Base-by-base conservation (phyloP, 2,329 filamentous ascomycete species). In the Cercospora berteroae region DNA sequence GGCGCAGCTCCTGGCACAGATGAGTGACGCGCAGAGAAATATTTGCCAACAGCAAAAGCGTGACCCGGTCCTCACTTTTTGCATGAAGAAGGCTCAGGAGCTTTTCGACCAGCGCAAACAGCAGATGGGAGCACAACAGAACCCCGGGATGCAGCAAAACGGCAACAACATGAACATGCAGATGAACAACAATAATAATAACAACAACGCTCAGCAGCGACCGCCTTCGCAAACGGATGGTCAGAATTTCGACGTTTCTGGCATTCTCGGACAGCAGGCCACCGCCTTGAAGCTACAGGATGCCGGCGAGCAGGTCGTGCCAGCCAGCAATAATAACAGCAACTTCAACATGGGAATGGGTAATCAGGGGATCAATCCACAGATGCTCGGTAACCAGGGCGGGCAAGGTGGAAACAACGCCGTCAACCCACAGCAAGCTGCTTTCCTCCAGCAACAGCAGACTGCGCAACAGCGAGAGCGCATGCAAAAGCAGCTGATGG, bases 281-380 rank as follows among this genome's bases (percentile, higher is more conserved):
- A 87, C 87, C 70, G 87, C 86, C n/a, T 77, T 88, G 70, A 85
- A 86, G 62, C 84, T 84, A 16, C 85, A 87, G 72, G 85, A 88
- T 76, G 84, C 84, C 59, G 87, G 87, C 8, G 85, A 88, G 69
- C 79, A 85, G 50, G 87, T 89, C n/a, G 87, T 89, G 3, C 87
- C 87, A 9, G 87, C 86, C 6, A 89, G 86, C 76, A 86, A 85
- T 72, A 85, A 85, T 63, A 81, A 82, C 68, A 70, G 69, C 60
- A 61, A 57, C 20, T 65, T 66, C 65, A 84, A 82, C 71, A 70
- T 74, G 63, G 65, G 63, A 12, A 48, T 71, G 10, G 70, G 69
- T 55, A 70, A 74, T 48, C 72, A 75, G 48, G 69, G 67, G 59
- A 70, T 77, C 65, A 77, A 76, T 63, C 74, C 76, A 23, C 79